These are phyloP conservation scores for Rosa hybrid DNA, from an alignment of 331 rosid species.

Conservation along the genomic window DNA sequence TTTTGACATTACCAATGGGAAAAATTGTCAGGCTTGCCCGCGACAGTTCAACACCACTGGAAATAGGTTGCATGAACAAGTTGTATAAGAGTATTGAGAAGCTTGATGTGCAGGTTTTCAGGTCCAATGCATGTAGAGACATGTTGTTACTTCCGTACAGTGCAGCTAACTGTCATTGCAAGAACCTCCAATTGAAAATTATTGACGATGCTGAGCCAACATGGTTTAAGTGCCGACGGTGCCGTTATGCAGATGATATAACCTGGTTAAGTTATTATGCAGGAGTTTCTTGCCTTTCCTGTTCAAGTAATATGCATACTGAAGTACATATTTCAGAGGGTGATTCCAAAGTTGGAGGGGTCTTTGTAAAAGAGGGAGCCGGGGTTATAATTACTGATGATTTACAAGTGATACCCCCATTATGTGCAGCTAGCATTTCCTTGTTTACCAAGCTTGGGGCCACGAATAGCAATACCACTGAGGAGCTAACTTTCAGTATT, in stretches of 20 bases:
- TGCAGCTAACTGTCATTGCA: background rate
- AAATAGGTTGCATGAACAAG: conserved; percentile 24
- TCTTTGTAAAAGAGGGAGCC: no score
- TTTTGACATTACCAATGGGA: conserved; percentile 23
- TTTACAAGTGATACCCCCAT: background rate
- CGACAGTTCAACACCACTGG: background rate
- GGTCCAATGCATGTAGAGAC: background rate
- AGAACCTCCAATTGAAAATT: conserved; percentile 11
- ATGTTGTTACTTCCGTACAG: conserved; percentile 21
- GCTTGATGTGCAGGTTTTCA: conserved; percentile 2
- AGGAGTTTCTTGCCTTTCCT: no score
- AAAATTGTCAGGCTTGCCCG: conserved; percentile 9
- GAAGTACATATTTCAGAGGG: background rate
- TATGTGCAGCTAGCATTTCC: no score
- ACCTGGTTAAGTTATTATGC: no score
- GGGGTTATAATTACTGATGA: no score
- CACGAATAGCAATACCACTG: no score
- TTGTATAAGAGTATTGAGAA: conserved; percentile 21
- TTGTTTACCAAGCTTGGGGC: no score
- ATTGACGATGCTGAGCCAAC: conserved; percentile 5
- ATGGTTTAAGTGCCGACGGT: no score
- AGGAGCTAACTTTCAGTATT: no score
- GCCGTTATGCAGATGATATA: no score
- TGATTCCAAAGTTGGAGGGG: no score
- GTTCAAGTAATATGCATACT: fast-evolving